phyloP scores from a whole-genome alignment of 768 basidiomycete genomes.

The Lactarius deliciosus region DNA sequence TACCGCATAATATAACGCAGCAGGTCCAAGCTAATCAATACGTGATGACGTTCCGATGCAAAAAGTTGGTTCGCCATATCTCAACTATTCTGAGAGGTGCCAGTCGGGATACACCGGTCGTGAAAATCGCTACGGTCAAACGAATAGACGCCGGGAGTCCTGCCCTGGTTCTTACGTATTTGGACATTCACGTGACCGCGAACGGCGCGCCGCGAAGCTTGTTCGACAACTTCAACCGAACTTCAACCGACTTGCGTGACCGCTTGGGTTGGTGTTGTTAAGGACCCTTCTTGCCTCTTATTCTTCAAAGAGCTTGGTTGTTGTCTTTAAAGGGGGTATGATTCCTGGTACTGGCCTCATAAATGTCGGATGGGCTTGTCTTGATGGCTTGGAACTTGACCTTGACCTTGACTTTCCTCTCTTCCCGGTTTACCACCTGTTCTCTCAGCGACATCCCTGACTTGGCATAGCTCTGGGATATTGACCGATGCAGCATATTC shows the following conservation, averaged over 20 bases:
- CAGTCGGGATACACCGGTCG: too few relatives aligned
- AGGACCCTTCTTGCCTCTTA: neutral
- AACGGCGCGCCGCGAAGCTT: neutral
- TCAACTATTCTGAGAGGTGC: too few relatives aligned
- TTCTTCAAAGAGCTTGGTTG: neutral
- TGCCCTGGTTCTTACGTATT: neutral
- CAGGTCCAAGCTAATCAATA: too few relatives aligned
- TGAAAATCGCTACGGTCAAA: too few relatives aligned
- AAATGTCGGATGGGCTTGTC: neutral
- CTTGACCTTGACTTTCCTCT: neutral
- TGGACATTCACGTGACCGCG: neutral
- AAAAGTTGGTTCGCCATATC: too few relatives aligned
- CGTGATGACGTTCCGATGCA: too few relatives aligned
- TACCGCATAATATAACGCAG: too few relatives aligned
- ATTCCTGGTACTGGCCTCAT: neutral
- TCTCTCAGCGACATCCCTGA: neutral
- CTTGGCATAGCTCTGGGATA: neutral
- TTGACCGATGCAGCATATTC: neutral
- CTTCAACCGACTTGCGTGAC: neutral
- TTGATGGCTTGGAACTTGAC: neutral
- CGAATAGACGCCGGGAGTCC: too few relatives aligned
- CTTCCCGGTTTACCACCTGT: neutral
- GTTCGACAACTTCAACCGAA: neutral
- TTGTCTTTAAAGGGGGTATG: neutral
- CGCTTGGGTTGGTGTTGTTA: neutral